Evolutionary conservation across 2,329 filamentous ascomycete species (phyloP).

Genomic region (Tolypocladium capitatum): DNA sequence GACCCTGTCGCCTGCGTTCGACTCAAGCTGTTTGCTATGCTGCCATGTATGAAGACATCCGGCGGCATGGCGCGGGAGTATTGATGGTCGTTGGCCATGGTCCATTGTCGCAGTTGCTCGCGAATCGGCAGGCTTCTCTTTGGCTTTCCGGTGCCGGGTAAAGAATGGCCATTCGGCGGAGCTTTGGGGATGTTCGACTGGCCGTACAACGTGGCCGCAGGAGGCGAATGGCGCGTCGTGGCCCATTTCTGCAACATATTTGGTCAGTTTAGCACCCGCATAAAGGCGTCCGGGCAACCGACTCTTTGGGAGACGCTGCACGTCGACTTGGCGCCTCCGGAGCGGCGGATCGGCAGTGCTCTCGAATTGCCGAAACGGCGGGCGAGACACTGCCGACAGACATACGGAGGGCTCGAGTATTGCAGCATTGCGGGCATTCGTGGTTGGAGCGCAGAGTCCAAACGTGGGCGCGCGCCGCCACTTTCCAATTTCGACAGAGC

Average conservation of each 20-base stretch:
- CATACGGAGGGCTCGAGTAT: slow-evolving; percentile 14
- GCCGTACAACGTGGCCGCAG: slow-evolving; percentile 1
- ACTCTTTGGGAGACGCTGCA: background rate
- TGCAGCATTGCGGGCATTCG: slow-evolving; percentile 15
- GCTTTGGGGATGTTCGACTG: slow-evolving; percentile 1
- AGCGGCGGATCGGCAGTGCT: background rate
- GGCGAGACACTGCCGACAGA: slow-evolving; percentile 20
- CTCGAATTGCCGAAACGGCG: background rate
- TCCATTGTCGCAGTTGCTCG: slow-evolving; percentile 28
- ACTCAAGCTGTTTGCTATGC: slow-evolving; percentile 17
- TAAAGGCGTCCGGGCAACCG: background rate
- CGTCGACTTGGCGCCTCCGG: background rate
- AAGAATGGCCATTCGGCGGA: background rate
- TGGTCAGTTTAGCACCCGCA: background rate
- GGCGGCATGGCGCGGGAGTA: slow-evolving; percentile 8
- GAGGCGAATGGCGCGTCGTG: slow-evolving; percentile 2
- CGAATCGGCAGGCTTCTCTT: slow-evolving; percentile 19
- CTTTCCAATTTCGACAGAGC: background rate
- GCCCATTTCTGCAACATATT: slow-evolving; percentile 5
- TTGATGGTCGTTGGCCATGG: slow-evolving; percentile 19
- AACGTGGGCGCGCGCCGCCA: background rate
- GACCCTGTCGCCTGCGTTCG: slow-evolving; percentile 20
- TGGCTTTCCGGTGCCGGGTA: background rate
- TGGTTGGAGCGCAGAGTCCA: background rate
- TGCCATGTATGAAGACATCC: slow-evolving; percentile 13